Percentiles rank a stretch among this genome's conserved stretches.
Conservation (phyloP, 169 alveolate genomes). For the Plasmodium gaboni region DNA sequence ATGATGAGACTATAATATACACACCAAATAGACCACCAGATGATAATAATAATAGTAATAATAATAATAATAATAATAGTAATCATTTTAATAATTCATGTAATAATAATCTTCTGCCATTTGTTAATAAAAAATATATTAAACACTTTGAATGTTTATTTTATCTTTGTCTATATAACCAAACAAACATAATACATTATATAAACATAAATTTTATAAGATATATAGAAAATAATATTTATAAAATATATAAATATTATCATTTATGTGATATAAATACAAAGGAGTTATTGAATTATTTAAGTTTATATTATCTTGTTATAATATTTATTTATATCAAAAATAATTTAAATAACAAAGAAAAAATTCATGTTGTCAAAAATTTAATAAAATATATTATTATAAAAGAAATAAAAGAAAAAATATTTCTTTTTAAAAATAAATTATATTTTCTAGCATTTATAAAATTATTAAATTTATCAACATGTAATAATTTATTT, state of each 20-base stretch:
- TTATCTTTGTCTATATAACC: conserved; percentile 41
- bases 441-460: conserved; percentile 31
- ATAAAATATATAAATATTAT: conserved; percentile 6
- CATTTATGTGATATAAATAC: conserved; percentile 10
- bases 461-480: conserved; percentile 41
- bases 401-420: conserved; percentile 29
- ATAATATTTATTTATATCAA: conserved; percentile 31
- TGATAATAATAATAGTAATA: no score
- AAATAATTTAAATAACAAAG: conserved; percentile 4
- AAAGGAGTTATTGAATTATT: conserved; percentile 10
- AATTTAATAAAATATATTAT: conserved; percentile 24
- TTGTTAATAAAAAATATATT: neutral
- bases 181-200: conserved; percentile 6
- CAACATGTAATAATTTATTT: conserved; percentile 30
- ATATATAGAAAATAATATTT: conserved; percentile 23
- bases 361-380: neutral
- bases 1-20: no score
- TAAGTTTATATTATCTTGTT: conserved; percentile 48
- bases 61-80: no score
- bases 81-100: no score
- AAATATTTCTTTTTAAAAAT: conserved; percentile 43
- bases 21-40: no score
- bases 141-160: conserved; percentile 32
- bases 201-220: conserved; percentile 14
- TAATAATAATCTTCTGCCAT: no score